Evolutionary conservation across 1,139 yeast genomes (phyloP).

Genomic region (Geotrichum candidum): DNA sequence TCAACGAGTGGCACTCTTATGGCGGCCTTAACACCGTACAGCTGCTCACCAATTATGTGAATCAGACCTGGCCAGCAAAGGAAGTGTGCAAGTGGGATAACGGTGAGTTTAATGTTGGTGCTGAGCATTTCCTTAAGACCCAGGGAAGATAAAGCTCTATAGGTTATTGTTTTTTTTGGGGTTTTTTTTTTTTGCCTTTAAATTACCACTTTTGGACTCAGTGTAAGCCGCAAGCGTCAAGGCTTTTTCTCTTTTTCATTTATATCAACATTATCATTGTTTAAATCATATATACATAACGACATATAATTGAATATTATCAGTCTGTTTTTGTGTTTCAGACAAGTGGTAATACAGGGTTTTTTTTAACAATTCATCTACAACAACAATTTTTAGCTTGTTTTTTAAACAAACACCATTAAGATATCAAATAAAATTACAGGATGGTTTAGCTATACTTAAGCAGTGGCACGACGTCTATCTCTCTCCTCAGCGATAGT

Average conservation of each 20-base stretch:
- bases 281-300: no score
- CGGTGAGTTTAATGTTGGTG: background rate
- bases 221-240: no score
- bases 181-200: background rate
- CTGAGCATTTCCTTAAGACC: background rate
- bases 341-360: background rate
- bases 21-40: constrained; percentile 24
- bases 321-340: no score
- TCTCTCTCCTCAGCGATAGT: constrained; percentile 99
- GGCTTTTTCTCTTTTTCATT: no score
- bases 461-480: constrained; percentile 50
- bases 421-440: constrained; percentile 10
- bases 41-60: constrained; percentile 20
- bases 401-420: constrained; percentile 10
- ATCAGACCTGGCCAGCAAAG: constrained; percentile 11
- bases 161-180: background rate
- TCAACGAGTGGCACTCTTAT: constrained; percentile 20
- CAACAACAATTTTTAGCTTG: background rate
- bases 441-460: background rate
- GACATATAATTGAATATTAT: no score
- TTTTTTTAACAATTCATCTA: background rate
- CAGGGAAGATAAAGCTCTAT: background rate
- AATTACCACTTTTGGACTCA: background rate
- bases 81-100: background rate
- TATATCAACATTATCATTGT: no score